Percentiles rank a stretch among this genome's conserved stretches.
These are phyloP conservation scores for Triticum monococcum DNA, from an alignment of 176 grass and related monocot species.

Conservation along the genomic window DNA sequence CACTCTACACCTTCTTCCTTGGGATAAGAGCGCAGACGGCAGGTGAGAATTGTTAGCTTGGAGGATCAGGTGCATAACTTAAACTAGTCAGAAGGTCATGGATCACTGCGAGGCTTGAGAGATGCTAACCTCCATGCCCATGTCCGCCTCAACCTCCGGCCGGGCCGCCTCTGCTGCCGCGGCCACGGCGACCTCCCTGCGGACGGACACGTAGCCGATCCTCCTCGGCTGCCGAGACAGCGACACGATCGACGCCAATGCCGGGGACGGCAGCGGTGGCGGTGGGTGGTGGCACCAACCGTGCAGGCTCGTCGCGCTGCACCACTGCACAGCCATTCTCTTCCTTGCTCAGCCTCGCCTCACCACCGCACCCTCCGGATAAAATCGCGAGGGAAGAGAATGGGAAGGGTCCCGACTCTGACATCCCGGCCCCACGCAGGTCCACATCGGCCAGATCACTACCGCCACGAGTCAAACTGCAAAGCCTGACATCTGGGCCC, in stretches of 20 bases:
- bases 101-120: background rate
- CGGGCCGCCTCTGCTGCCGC: background rate
- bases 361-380: conserved; percentile 32
- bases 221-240: background rate
- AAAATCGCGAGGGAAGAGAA: conserved; percentile 11
- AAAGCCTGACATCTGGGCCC: background rate
- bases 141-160: background rate
- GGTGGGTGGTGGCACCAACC: background rate
- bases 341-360: background rate
- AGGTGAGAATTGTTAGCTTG: background rate
- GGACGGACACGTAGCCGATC: conserved; percentile 4
- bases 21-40: background rate
- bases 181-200: conserved; percentile 12
- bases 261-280: background rate
- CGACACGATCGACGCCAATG: background rate
- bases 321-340: conserved; percentile 47
- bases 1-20: conserved; percentile 51
- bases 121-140: conserved; percentile 35
- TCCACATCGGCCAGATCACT: conserved; percentile 1
- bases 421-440: background rate
- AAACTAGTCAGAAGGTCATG: background rate
- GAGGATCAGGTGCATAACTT: background rate
- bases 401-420: background rate
- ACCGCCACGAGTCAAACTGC: background rate
- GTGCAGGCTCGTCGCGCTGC: conserved; percentile 23